A percentile compares a stretch with the other conserved stretches of the same genome.
Evolutionary conservation across 2,329 filamentous ascomycete species (phyloP).

Genomic region (Bretziella fagacearum): DNA sequence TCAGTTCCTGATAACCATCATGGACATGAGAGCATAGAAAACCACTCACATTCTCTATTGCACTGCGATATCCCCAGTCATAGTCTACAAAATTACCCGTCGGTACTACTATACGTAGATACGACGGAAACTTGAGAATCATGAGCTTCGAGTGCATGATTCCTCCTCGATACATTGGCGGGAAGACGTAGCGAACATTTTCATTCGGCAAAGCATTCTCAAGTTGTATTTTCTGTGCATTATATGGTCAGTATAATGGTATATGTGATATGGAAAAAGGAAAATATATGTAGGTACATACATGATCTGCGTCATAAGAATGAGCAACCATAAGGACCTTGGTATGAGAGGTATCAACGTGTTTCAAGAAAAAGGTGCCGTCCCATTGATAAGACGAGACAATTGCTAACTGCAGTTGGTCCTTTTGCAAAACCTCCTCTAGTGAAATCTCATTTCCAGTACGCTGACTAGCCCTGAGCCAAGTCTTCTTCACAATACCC

Average conservation of each 20-base stretch:
- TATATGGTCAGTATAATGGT: background rate
- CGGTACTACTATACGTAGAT: constrained; percentile 67
- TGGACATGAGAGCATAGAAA: background rate
- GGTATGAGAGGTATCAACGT: constrained; percentile 44
- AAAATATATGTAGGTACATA: too few relatives aligned
- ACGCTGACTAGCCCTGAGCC: constrained; percentile 46
- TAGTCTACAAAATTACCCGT: constrained; percentile 72
- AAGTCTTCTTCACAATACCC: constrained; percentile 69
- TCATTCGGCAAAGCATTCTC: constrained; percentile 32
- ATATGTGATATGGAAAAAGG: background rate
- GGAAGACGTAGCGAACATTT: constrained; percentile 58
- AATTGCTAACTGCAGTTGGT: constrained; percentile 56
- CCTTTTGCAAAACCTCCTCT: constrained; percentile 66
- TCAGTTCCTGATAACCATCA: constrained; percentile 2
- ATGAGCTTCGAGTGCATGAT: constrained; percentile 93
- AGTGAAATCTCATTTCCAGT: constrained; percentile 62
- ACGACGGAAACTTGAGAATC: constrained; percentile 58
- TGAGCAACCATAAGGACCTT: constrained; percentile 45
- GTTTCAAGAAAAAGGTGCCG: constrained; percentile 58
- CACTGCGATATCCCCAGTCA: constrained; percentile 76
- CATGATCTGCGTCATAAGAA: constrained; percentile 35
- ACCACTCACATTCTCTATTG: constrained; percentile 61
- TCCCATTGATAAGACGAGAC: constrained; percentile 83
- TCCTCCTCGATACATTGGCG: constrained; percentile 55
- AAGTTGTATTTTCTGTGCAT: constrained; percentile 31